A percentile compares a stretch with the other conserved stretches of the same genome.
Evolutionary conservation across 2,329 filamentous ascomycete species (phyloP).

Genomic region (Talaromyces sp.): DNA sequence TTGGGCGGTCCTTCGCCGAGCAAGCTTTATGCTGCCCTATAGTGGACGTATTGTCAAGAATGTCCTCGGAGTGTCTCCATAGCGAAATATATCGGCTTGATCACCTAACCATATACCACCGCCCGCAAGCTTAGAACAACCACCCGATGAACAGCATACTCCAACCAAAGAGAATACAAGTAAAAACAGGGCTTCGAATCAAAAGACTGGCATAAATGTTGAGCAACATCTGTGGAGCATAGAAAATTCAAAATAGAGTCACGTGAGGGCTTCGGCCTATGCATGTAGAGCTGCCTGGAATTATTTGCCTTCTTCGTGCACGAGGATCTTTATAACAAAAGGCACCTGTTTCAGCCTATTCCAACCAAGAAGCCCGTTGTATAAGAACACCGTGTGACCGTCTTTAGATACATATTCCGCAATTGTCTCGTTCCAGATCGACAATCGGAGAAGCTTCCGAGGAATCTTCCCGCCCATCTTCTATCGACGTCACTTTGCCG

Average conservation of each 20-base stretch:
- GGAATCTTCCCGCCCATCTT: background rate
- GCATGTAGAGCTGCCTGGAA: slow-evolving; percentile 3
- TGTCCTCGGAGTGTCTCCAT: background rate
- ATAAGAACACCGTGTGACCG: background rate
- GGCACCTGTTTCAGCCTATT: background rate
- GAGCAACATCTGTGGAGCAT: background rate
- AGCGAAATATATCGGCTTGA: background rate
- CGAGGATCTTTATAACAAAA: background rate
- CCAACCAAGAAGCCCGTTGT: background rate
- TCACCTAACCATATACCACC: background rate
- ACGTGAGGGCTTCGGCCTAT: slow-evolving; percentile 2
- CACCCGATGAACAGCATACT: background rate
- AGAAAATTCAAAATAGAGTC: background rate
- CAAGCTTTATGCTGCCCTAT: background rate
- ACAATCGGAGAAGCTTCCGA: background rate
- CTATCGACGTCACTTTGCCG: slow-evolving; percentile 10
- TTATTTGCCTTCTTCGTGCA: background rate
- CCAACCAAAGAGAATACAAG: background rate
- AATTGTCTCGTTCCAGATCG: background rate
- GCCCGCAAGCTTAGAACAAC: background rate
- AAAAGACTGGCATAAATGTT: background rate
- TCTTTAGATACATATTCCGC: background rate
- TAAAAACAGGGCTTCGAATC: slow-evolving; percentile 3
- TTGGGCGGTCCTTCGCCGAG: background rate
- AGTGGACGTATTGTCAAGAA: background rate